Conservation (phyloP, 768 basidiomycete genomes). For the Termitomyces sp. region DNA sequence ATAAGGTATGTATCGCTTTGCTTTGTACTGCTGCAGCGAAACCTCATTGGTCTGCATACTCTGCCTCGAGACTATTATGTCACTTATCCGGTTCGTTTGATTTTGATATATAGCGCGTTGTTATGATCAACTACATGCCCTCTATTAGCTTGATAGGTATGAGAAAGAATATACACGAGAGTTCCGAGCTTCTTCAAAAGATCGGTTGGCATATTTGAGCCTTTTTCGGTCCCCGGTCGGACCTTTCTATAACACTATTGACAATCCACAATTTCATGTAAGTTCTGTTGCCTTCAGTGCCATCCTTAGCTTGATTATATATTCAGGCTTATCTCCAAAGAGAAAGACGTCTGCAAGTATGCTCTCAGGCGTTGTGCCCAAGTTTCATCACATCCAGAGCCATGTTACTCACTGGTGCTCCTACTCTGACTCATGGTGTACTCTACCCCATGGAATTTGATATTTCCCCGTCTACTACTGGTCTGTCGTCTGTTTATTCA, state of each 20-base stretch:
- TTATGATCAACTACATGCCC: neutral
- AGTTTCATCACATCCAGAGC: constrained; percentile 80
- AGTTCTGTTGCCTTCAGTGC: constrained; percentile 13
- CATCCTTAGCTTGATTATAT: neutral
- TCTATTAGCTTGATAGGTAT: no score
- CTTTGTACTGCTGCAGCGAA: no score
- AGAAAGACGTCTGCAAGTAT: constrained; percentile 59
- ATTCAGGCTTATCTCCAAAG: constrained; percentile 57
- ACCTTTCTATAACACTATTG: constrained; percentile 51
- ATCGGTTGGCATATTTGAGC: no score
- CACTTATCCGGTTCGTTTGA: constrained; percentile 52
- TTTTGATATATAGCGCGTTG: neutral
- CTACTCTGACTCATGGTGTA: constrained; percentile 70
- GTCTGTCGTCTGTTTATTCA: neutral
- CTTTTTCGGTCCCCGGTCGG: no score
- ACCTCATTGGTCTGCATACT: no score
- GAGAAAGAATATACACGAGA: no score
- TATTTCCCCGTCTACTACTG: constrained; percentile 36
- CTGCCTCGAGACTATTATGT: constrained; percentile 37
- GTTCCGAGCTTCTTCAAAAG: no score
- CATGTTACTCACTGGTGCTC: constrained; percentile 75
- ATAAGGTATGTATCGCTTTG: no score
- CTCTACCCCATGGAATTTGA: constrained; percentile 71
- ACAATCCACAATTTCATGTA: constrained; percentile 76
- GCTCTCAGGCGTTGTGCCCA: constrained; percentile 66